phyloP scores from a whole-genome alignment of 2,329 filamentous ascomycete species.

The Epichloe hybrida region DNA sequence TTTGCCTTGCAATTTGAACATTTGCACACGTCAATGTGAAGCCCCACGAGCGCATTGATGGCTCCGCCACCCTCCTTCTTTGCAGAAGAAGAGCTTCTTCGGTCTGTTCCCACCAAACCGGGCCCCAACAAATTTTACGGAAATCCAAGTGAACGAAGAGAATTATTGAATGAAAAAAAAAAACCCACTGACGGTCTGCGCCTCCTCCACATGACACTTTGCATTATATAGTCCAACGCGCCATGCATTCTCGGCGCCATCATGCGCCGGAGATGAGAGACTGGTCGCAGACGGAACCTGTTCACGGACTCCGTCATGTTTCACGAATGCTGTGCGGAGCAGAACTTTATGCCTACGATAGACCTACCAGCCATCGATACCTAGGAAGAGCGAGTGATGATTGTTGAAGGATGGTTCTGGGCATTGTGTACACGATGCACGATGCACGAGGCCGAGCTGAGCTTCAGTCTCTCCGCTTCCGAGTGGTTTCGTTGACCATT shows the following conservation, averaged over 20 bases:
- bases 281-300: neutral
- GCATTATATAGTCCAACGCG: neutral
- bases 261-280: neutral
- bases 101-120: too few relatives aligned
- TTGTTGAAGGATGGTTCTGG: neutral
- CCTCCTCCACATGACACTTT: constrained; percentile 1
- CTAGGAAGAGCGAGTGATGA: neutral
- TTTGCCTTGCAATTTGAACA: neutral
- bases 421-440: neutral
- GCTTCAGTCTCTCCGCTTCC: neutral
- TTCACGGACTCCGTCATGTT: neutral
- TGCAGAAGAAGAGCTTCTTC: too few relatives aligned
- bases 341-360: neutral
- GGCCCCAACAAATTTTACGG: too few relatives aligned
- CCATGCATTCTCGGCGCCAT: constrained; percentile 1
- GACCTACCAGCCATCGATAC: neutral
- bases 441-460: neutral
- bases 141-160: too few relatives aligned
- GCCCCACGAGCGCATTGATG: constrained; percentile 3
- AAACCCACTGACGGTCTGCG: constrained; percentile 34
- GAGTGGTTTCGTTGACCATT: neutral
- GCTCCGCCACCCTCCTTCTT: neutral
- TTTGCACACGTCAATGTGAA: neutral
- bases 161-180: too few relatives aligned
- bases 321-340: neutral